A percentile compares a stretch with the other conserved stretches of the same genome.
Evolutionary conservation across 495 filamentous ascomycete genomes (phyloP).

Genomic region (Tuber brumale): DNA sequence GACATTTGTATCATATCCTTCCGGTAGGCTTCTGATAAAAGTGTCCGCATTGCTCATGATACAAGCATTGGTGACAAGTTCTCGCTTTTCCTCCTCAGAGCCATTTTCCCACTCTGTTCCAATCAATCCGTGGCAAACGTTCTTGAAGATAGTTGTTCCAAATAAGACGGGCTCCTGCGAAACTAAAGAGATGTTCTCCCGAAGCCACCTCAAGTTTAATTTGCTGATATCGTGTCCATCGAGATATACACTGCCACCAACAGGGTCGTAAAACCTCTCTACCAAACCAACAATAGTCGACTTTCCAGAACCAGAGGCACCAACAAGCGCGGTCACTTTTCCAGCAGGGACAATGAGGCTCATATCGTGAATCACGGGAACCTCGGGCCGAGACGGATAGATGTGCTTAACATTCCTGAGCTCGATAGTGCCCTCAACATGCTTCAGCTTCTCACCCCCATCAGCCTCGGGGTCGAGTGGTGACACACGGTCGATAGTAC

Average conservation of each 20-base stretch:
- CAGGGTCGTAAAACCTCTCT: slow-evolving; percentile 86
- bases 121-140: slow-evolving; percentile 81
- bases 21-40: slow-evolving; percentile 74
- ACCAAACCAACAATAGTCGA: slow-evolving; percentile 91
- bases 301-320: slow-evolving; percentile 93
- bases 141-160: slow-evolving; percentile 74
- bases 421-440: slow-evolving; percentile 70
- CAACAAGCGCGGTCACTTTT: slow-evolving; percentile 90
- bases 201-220: slow-evolving; percentile 83
- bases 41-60: slow-evolving; percentile 90
- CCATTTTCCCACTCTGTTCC: slow-evolving; percentile 70
- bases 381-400: slow-evolving; percentile 87
- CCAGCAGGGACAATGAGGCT: slow-evolving; percentile 75
- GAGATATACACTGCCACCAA: slow-evolving; percentile 68
- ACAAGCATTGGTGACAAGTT: slow-evolving; percentile 71
- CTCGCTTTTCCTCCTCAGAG: slow-evolving; percentile 56
- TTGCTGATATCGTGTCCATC: slow-evolving; percentile 76
- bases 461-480: slow-evolving; percentile 74
- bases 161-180: slow-evolving; percentile 82
- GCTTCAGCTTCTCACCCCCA: slow-evolving; percentile 61
- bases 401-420: slow-evolving; percentile 81
- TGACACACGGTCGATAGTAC: slow-evolving; percentile 83
- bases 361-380: slow-evolving; percentile 76
- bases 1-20: slow-evolving; percentile 89
- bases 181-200: slow-evolving; percentile 84